Evolutionary conservation across 768 basidiomycete species (phyloP), one percentile per base, ranked within the genome.

Genomic region (Cantharellus cinnabarinus): DNA sequence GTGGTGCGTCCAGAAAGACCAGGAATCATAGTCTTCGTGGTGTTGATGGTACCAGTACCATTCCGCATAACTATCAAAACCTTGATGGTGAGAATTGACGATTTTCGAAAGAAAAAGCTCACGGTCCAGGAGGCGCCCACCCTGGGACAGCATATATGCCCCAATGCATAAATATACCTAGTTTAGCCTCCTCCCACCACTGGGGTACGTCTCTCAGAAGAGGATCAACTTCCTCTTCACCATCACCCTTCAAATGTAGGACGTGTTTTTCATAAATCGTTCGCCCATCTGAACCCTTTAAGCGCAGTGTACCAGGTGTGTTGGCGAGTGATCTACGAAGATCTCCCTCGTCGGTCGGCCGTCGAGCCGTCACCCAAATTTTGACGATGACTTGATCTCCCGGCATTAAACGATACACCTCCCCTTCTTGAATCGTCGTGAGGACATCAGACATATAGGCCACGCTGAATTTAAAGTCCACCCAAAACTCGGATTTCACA

Each of bases 181-280:
- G 79, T 65, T 79, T 80, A 10, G 74, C 76, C 41, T 72, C 68
- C 59, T 69, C 73, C 72, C 73, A 80, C 77, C 79, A 81, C 35
- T 69, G 70, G 0, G 79, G 80, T 1, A 76, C 70, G 61, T 81
- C 78, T 15, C 60, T 20, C 7, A 48, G 35, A 42, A 35, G 41
- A 35, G 44, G 39, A 61, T 55, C 54, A n/a, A 59, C 35, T 35
- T 69, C 59, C 77, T 61, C 20, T 71, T 67, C 41, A 61, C 66
- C 48, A 67, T 64, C 40, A 74, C 71, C 0, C 71, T 65, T 69
- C 4, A 77, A 61, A 40, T 72, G 51, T 0, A 66, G n/a, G 10
- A 34, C 10, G 20, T 29, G 20, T 29, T 29, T 29, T 29, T 29
- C 20, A 29, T 29, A 29, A 29, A 29, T 29, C 20, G 20, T 29